Evolutionary conservation across 495 filamentous ascomycete species (phyloP).

Genomic region (Tuber umbilicatum): DNA sequence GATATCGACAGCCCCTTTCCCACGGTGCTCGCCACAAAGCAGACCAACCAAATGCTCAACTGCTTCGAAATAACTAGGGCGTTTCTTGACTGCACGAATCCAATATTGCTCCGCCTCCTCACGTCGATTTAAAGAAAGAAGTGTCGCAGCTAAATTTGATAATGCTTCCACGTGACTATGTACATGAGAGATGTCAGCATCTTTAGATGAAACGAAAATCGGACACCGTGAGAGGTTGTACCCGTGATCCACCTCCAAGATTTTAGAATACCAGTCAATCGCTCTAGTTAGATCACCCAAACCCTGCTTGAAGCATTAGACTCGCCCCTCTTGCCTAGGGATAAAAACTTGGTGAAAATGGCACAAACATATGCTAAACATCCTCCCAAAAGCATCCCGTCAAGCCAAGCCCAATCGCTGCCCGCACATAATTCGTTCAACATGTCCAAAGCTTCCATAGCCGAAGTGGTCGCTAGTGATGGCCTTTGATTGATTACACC

Average conservation of each 20-base stretch:
- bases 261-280: constrained; percentile 79
- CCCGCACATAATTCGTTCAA: constrained; percentile 75
- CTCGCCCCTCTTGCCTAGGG: neutral
- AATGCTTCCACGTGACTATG: constrained; percentile 86
- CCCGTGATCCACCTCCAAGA: constrained; percentile 73
- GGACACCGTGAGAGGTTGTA: constrained; percentile 46
- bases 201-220: constrained; percentile 7
- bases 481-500: constrained; percentile 12
- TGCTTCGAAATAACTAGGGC: constrained; percentile 90
- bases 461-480: constrained; percentile 45
- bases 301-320: constrained; percentile 42
- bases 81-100: constrained; percentile 70
- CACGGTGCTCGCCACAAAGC: constrained; percentile 72
- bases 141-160: constrained; percentile 83
- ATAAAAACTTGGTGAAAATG: constrained; percentile 6
- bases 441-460: constrained; percentile 67
- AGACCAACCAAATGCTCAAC: constrained; percentile 92
- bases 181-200: constrained; percentile 39
- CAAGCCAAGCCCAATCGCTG: constrained; percentile 87
- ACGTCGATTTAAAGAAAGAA: constrained; percentile 72
- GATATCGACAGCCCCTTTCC: constrained; percentile 76
- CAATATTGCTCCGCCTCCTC: constrained; percentile 84
- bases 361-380: constrained; percentile 73
- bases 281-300: constrained; percentile 81
- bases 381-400: constrained; percentile 88